phyloP scores from a whole-genome alignment of 2,329 filamentous ascomycete genomes.

The Balansia obtecta region DNA sequence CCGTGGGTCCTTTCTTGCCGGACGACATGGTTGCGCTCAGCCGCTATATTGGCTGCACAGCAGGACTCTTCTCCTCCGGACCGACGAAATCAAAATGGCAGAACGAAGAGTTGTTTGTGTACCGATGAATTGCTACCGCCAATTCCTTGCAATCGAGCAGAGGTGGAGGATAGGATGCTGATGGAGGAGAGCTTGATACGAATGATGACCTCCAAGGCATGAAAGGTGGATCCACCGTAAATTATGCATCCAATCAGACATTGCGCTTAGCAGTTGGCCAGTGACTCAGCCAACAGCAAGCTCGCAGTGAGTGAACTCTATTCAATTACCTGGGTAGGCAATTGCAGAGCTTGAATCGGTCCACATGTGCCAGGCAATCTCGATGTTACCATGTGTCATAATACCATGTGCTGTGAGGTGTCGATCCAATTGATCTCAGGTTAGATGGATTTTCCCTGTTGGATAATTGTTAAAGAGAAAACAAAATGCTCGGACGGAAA shows the following conservation, averaged over 20 bases:
- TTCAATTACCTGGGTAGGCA: too few species aligned
- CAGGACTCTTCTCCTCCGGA: neutral
- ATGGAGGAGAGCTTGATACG: neutral
- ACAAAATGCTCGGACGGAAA: too few species aligned
- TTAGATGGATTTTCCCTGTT: too few species aligned
- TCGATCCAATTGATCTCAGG: too few species aligned
- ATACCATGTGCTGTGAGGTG: too few species aligned
- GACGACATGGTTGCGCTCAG: conserved; percentile 24
- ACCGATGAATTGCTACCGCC: neutral
- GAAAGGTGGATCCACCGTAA: neutral
- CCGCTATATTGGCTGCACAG: neutral
- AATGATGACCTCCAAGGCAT: neutral
- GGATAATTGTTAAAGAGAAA: too few species aligned
- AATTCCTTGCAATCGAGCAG: neutral
- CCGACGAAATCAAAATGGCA: neutral
- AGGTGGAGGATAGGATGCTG: neutral
- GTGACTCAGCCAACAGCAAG: too few species aligned
- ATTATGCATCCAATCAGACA: neutral
- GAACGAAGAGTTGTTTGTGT: neutral
- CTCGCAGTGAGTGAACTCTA: too few species aligned
- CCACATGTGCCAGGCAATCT: too few species aligned
- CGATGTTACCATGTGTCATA: too few species aligned
- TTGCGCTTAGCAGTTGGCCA: neutral
- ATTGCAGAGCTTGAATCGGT: too few species aligned
- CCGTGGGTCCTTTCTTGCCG: conserved; percentile 45